A percentile compares a stretch with the other conserved stretches of the same genome.
These are phyloP conservation scores for Hypoxylon sp. DNA, from an alignment of 2,329 filamentous ascomycete genomes.

Conservation along the genomic window DNA sequence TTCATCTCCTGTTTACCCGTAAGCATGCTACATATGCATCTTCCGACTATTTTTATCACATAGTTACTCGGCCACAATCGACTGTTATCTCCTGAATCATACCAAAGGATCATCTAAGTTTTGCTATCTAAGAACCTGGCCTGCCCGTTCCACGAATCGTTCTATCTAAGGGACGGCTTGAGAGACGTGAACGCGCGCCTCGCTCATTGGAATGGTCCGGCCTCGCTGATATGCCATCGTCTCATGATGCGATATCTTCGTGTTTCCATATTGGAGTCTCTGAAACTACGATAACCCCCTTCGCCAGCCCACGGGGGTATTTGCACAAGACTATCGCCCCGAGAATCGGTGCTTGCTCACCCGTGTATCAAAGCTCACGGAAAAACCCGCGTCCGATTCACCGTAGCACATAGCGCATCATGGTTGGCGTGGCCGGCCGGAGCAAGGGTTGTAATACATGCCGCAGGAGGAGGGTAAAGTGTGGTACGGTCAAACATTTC, in stretches of 20 bases:
- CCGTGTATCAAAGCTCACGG: too few species aligned
- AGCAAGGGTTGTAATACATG: constrained; percentile 37
- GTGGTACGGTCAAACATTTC: constrained; percentile 23
- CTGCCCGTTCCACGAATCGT: too few species aligned
- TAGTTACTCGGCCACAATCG: constrained; percentile 23
- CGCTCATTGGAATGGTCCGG: constrained; percentile 2
- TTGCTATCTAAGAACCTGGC: too few species aligned
- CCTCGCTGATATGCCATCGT: neutral
- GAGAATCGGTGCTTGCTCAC: neutral
- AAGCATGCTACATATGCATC: too few species aligned
- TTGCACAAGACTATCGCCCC: neutral
- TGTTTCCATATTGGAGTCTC: neutral
- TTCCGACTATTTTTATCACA: constrained; percentile 30
- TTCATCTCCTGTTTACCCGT: too few species aligned
- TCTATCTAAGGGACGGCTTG: too few species aligned
- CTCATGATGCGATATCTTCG: constrained; percentile 1
- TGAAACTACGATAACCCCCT: neutral
- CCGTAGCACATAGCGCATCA: constrained; percentile 7
- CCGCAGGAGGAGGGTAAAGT: constrained; percentile 32
- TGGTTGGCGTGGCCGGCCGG: constrained; percentile 35
- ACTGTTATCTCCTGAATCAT: constrained; percentile 21
- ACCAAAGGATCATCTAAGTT: constrained; percentile 4
- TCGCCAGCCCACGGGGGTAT: too few species aligned
- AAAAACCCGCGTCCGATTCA: too few species aligned
- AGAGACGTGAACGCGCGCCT: neutral